These are phyloP conservation scores for Bruguiera parviflora DNA, from an alignment of 345 rosid species.

Conservation along the genomic window DNA sequence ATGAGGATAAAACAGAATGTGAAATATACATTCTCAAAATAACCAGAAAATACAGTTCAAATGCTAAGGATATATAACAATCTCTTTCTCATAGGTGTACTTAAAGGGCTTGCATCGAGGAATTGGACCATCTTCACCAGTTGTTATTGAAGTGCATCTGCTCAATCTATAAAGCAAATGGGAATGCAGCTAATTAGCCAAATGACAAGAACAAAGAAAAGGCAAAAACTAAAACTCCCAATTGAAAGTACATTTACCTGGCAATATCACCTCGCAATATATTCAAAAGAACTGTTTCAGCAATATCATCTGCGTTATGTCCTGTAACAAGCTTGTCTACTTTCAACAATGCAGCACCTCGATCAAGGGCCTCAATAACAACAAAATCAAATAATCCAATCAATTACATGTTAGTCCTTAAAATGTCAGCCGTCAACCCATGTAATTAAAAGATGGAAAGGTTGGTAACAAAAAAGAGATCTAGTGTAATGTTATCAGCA, in stretches of 20 bases:
- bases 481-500: neutral
- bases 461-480: too few species aligned
- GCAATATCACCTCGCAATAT: constrained; percentile 92
- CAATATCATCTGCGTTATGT: constrained; percentile 96
- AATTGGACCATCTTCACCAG: constrained; percentile 96
- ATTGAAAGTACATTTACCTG: constrained; percentile 40
- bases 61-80: constrained; percentile 82
- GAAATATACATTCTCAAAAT: constrained; percentile 3
- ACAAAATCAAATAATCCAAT: constrained; percentile 11
- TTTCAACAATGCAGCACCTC: constrained; percentile 82
- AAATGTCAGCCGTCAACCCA: too few species aligned
- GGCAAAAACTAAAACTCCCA: neutral
- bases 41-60: neutral
- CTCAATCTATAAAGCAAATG: constrained; percentile 49
- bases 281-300: constrained; percentile 87
- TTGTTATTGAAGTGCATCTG: constrained; percentile 79
- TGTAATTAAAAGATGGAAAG: too few species aligned
- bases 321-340: constrained; percentile 92
- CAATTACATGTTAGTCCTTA: neutral
- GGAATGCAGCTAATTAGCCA: neutral
- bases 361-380: constrained; percentile 74
- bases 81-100: constrained; percentile 92
- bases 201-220: constrained; percentile 2
- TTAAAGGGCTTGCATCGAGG: constrained; percentile 98
- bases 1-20: neutral